Evolutionary conservation across 2,329 filamentous ascomycete genomes (phyloP).

Genomic region (Arthrobotrys iridis): DNA sequence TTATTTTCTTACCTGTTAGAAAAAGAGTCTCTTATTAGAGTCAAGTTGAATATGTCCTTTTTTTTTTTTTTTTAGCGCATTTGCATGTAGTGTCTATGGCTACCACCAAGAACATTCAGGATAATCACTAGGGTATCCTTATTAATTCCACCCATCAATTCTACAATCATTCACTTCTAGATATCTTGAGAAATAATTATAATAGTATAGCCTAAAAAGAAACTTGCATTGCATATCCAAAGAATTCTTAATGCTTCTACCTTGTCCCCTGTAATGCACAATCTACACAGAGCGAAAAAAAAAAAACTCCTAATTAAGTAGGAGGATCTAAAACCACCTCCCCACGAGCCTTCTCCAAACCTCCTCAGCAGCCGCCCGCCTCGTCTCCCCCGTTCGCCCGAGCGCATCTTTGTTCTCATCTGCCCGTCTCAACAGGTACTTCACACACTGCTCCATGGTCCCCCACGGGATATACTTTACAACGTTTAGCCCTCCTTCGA

Average conservation of each 20-base stretch:
- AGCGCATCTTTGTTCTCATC: constrained; percentile 80
- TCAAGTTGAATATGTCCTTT: too few species aligned
- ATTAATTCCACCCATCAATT: background rate
- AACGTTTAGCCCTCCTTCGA: constrained; percentile 60
- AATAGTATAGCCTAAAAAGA: background rate
- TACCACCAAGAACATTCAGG: background rate
- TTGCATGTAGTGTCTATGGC: background rate
- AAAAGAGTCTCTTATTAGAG: too few species aligned
- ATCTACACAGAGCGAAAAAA: too few species aligned
- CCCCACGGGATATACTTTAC: constrained; percentile 78
- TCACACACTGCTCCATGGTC: constrained; percentile 80
- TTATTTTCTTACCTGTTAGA: too few species aligned
- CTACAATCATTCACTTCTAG: constrained; percentile 23
- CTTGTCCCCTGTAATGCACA: too few species aligned
- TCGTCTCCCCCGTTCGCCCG: constrained; percentile 70
- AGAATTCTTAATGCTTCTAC: too few species aligned
- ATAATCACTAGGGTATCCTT: background rate
- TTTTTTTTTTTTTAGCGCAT: background rate
- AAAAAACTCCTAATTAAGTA: too few species aligned
- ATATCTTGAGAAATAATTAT: too few species aligned
- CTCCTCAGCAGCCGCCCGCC: constrained; percentile 72
- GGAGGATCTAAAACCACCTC: constrained; percentile 53
- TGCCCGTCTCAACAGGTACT: constrained; percentile 75
- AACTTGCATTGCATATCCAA: too few species aligned
- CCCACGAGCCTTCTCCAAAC: constrained; percentile 67